These are phyloP conservation scores for Phytophthora hibernalis DNA, from an alignment of 352 stramenopile genomes.

Conservation along the genomic window DNA sequence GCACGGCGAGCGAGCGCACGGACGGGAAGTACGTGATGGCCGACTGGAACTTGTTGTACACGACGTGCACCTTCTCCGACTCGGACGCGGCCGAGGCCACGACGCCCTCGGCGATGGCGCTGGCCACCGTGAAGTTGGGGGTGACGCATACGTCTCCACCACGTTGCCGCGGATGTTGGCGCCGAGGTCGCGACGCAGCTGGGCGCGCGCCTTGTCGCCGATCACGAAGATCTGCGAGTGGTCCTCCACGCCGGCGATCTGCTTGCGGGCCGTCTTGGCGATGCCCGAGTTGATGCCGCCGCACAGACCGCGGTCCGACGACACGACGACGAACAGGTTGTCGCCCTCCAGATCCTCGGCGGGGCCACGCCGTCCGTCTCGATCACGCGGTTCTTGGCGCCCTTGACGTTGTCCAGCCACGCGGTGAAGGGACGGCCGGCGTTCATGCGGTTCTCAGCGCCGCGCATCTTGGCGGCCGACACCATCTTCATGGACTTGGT, in stretches of 20 bases:
- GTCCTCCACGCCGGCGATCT: conserved; percentile 73
- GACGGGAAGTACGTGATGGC: conserved; percentile 95
- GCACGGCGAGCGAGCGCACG: conserved; percentile 81
- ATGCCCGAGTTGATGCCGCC: conserved; percentile 98
- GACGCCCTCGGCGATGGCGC: conserved; percentile 90
- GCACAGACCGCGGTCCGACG: conserved; percentile 98
- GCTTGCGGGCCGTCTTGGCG: conserved; percentile 89
- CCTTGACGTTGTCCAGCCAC: conserved; percentile 86
- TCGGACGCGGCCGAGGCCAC: conserved; percentile 77
- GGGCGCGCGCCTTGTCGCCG: conserved; percentile 96
- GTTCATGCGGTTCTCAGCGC: conserved; percentile 93
- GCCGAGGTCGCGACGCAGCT: conserved; percentile 89
- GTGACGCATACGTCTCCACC: conserved; percentile 80
- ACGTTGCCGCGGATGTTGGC: conserved; percentile 76
- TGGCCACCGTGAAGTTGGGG: conserved; percentile 94
- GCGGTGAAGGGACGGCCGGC: conserved; percentile 85
- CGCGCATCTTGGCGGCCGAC: conserved; percentile 98
- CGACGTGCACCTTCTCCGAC: conserved; percentile 94
- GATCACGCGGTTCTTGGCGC: conserved; percentile 75
- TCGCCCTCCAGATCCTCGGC: conserved; percentile 87
- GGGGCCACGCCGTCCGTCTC: conserved; percentile 89
- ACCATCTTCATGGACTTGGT: conserved; percentile 99
- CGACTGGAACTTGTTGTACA: conserved; percentile 98
- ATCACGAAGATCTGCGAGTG: conserved; percentile 94
- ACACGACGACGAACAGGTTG: conserved; percentile 95